Conservation (phyloP, 1,139 yeast species). For the Eremothecium coryli region DNA sequence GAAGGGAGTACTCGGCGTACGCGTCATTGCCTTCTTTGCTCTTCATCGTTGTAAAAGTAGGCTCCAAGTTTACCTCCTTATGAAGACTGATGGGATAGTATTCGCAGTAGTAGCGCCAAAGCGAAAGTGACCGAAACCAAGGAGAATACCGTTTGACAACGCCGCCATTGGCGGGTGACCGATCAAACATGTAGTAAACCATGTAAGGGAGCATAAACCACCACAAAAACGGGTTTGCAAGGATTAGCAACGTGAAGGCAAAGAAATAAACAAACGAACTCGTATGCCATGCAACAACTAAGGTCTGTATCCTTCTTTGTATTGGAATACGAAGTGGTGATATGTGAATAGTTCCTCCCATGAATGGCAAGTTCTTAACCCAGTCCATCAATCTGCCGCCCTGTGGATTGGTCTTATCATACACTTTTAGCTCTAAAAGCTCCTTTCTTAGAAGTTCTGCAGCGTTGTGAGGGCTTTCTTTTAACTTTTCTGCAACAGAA, state of each 20-base stretch:
- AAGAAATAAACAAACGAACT: slow-evolving; percentile 57
- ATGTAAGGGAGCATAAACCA: slow-evolving; percentile 45
- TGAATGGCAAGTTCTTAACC: not conserved
- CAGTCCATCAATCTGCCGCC: slow-evolving; percentile 1
- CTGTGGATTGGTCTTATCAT: slow-evolving; percentile 1
- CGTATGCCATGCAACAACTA: slow-evolving; percentile 69
- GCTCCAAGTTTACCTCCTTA: slow-evolving; percentile 62
- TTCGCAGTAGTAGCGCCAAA: slow-evolving; percentile 69
- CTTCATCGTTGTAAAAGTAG: slow-evolving; percentile 46
- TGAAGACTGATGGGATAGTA: slow-evolving; percentile 78
- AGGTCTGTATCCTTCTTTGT: slow-evolving; percentile 54
- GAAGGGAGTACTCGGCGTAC: slow-evolving; percentile 13
- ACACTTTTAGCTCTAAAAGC: slow-evolving; percentile 4
- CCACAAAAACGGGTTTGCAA: slow-evolving; percentile 69
- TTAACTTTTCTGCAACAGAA: not conserved
- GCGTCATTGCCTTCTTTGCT: slow-evolving; percentile 10
- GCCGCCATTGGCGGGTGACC: slow-evolving; percentile 67
- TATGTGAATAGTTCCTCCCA: not conserved
- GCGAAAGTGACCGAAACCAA: slow-evolving; percentile 45
- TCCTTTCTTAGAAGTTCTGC: slow-evolving; percentile 4
- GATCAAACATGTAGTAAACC: slow-evolving; percentile 50
- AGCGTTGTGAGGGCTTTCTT: slow-evolving; percentile 4
- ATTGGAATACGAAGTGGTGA: slow-evolving; percentile 40
- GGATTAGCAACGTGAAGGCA: slow-evolving; percentile 45
- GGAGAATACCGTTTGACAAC: slow-evolving; percentile 49